Base-by-base conservation (phyloP, 2,329 filamentous ascomycete genomes). In the Pseudodiploospora longispora region DNA sequence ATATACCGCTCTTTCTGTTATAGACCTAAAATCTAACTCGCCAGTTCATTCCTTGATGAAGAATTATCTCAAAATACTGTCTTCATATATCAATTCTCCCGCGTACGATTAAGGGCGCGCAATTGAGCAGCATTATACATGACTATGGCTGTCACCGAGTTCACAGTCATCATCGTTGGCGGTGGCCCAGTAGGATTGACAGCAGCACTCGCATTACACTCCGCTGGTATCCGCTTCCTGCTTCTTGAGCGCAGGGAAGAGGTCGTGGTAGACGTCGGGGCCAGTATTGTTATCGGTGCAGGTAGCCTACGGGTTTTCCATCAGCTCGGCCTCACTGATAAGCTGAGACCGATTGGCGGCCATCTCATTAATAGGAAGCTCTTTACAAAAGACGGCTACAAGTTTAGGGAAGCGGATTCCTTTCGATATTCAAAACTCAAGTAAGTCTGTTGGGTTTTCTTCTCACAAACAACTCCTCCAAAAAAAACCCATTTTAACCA, bases 151-250 rank as follows among this genome's bases (percentile, higher is more conserved):
- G 28, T 29, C 28, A 12, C 8, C 30, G 27, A 30, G 35, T 53
- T 55, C 42, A 53, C 47, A 42, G 54, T 47, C 5, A 58, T 64
- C 42, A 47, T 59, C 6, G 50, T 55, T 6, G 57, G 57, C 27
- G 57, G 57, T 1, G 58, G 58, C 1, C 58, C 58, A 0, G 51
- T 57, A 2, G 59, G 59, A 2, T 46, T 61, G 2, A 51, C 48
- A 0, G 53, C 59, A 2, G 59, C 59, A 1, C 55, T 59, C 10
- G 49, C 55, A 0, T 50, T 61, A 2, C 44, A 46, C 4, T 52
- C 41, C 3, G 59, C 58, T 5, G 49, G 50, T n/a, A 61, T 70
- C 32, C 61, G 68, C 42, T 70, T 65, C 8, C 50, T 66, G 35
- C 42, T 70, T 6, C 61, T 70, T 1, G 67, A 70, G 41, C 49